A percentile compares a stretch with the other conserved stretches of the same genome.
Evolutionary conservation across 148 eudicot genomes (phyloP).

Genomic region (Arctostaphylos glauca): DNA sequence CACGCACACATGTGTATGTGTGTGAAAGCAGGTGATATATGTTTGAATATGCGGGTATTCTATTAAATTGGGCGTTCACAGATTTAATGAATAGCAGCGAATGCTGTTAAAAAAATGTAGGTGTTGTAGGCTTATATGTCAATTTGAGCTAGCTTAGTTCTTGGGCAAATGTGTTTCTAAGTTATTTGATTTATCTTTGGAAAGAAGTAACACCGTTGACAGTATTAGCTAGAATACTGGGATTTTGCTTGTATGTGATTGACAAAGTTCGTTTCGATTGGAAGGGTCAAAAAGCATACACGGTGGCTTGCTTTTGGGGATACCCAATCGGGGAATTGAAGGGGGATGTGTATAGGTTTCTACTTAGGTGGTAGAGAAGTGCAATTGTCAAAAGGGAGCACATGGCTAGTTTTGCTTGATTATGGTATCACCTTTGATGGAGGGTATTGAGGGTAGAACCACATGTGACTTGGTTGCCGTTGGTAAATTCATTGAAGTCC

Average conservation of each 20-base stretch:
- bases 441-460: background rate
- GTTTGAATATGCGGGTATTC: background rate
- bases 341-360: constrained; percentile 4
- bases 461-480: background rate
- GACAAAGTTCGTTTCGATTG: background rate
- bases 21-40: background rate
- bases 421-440: constrained; percentile 13
- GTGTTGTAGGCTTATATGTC: background rate
- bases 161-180: background rate
- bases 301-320: constrained; percentile 14
- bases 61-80: background rate
- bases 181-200: constrained; percentile 1
- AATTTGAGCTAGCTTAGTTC: constrained; percentile 11
- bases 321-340: constrained; percentile 4
- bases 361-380: background rate
- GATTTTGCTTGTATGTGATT: background rate
- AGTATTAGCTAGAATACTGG: background rate
- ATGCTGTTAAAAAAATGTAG: background rate
- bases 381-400: constrained; percentile 23
- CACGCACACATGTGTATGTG: background rate
- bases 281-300: constrained; percentile 8
- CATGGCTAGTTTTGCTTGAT: constrained; percentile 19
- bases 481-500: background rate
- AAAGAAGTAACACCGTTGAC: background rate
- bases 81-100: constrained; percentile 5